Percentiles rank a stretch among this genome's conserved stretches.
Evolutionary conservation across 441 rosid species (phyloP).

Genomic region (Adansonia grandidieri): DNA sequence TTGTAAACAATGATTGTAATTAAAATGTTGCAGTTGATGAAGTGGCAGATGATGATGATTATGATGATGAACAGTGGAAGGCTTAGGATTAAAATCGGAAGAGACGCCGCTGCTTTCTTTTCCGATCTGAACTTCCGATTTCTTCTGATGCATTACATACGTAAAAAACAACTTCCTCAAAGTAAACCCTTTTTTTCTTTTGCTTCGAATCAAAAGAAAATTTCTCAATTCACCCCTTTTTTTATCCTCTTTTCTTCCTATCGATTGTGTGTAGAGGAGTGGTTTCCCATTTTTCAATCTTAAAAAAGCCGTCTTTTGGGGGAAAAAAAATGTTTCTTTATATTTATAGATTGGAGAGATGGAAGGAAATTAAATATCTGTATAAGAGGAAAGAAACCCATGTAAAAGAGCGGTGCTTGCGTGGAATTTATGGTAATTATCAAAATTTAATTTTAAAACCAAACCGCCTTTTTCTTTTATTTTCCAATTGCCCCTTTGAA

Average conservation of each 20-base stretch:
- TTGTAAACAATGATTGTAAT: slow-evolving; percentile 26
- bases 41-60: slow-evolving; percentile 21
- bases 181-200: not conserved
- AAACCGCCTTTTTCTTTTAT: not conserved
- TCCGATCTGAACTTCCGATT: slow-evolving; percentile 96
- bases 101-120: slow-evolving; percentile 96
- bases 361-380: no score
- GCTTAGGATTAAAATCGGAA: slow-evolving; percentile 78
- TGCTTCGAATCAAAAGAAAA: not conserved
- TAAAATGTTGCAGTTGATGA: not conserved
- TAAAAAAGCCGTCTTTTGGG: not conserved
- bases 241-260: not conserved
- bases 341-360: no score
- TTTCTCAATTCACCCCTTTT: not conserved
- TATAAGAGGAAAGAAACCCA: no score
- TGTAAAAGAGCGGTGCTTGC: slow-evolving; percentile 25
- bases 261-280: not conserved
- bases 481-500: not conserved
- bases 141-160: slow-evolving; percentile 96
- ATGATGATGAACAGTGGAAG: slow-evolving; percentile 38
- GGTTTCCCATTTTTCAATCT: slow-evolving; percentile 1
- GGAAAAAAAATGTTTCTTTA: not conserved
- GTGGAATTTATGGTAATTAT: slow-evolving; percentile 30
- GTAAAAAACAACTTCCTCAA: slow-evolving; percentile 24
- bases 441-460: slow-evolving; percentile 24